Evolutionary conservation across 805 yeast genomes (phyloP).

Genomic region (Sugiyamaella valdiviana): DNA sequence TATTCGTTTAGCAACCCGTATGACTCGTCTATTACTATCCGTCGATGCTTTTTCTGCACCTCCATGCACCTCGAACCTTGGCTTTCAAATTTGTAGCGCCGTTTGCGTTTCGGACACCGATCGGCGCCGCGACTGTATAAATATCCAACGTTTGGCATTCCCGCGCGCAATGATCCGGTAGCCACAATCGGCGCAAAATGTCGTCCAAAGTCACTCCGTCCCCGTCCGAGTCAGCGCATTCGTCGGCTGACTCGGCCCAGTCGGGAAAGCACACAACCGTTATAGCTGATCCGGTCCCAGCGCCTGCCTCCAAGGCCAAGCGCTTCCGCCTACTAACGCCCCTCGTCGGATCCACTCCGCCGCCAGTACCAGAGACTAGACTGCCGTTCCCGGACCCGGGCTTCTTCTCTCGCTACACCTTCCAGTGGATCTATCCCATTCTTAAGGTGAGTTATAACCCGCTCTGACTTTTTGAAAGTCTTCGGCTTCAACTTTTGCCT

Average conservation of each 20-base stretch:
- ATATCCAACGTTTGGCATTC: neutral
- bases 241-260: neutral
- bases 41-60: too few species aligned
- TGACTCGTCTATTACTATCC: too few species aligned
- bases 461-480: neutral
- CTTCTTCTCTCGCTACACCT: conserved; percentile 14
- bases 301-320: conserved; percentile 2
- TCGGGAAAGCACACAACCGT: too few species aligned
- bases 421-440: conserved; percentile 22
- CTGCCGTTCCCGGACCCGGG: conserved; percentile 20
- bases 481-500: neutral
- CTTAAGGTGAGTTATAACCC: conserved; percentile 17
- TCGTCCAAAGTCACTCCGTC: neutral
- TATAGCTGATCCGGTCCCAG: neutral
- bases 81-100: neutral
- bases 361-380: conserved; percentile 22
- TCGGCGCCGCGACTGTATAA: neutral
- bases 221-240: neutral
- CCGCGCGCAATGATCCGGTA: neutral
- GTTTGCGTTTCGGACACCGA: neutral
- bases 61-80: too few species aligned
- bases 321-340: conserved; percentile 18
- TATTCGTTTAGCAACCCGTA: too few species aligned
- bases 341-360: conserved; percentile 20
- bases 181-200: neutral